Evolutionary conservation across 1,284 basidiomycete species (phyloP), one percentile per base, ranked within the genome.

Genomic region (Chalciporus piperatoides): DNA sequence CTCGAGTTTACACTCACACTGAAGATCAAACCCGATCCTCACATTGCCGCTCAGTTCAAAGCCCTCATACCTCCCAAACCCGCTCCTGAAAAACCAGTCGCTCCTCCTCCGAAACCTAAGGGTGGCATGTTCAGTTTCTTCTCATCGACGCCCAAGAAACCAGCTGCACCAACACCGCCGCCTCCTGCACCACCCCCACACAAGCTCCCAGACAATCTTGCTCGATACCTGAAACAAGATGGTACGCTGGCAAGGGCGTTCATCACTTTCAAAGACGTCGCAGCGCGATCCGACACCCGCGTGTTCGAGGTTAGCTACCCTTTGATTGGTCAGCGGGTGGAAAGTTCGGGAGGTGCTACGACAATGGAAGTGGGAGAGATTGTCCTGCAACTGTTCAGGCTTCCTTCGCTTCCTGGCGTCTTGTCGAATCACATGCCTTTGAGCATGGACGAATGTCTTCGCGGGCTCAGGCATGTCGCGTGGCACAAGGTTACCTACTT

Each of bases 401-500:
- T 97, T 12, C 94, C 95, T 0, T 84, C 92, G 1, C 69, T 98
- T 46, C 88, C 90, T 14, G 90, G 90, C 11, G 75, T 97, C n/a
- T 71, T 83, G 11, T 75, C 80, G 11, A 80, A 86, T 39, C 77
- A 91, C 54, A 74, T 98, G 21, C 96, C 96, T 1, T 86, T 93
- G 66, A 93, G 89, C 61, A 74, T 98, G 62, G 93, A 96, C 51
- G 96, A 97, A 63, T 94, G 92, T 60, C 79, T 88, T 59, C 79
- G 88, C n/a, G 94, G 95, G 0, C 74, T 99, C 60, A 75, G 90
- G 51, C 84, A 93, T 61, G 84, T 92, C 51, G 82, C 84, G 37
- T 97, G 93, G 93, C 92, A 96, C 65, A 91, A 93, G 70, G 80
- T 87, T 51, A 89, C 89, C 41, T 93, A 95, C 65, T 90, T 89